Evolutionary conservation across 495 filamentous ascomycete species (phyloP).

Genomic region (Tirmania nivea): DNA sequence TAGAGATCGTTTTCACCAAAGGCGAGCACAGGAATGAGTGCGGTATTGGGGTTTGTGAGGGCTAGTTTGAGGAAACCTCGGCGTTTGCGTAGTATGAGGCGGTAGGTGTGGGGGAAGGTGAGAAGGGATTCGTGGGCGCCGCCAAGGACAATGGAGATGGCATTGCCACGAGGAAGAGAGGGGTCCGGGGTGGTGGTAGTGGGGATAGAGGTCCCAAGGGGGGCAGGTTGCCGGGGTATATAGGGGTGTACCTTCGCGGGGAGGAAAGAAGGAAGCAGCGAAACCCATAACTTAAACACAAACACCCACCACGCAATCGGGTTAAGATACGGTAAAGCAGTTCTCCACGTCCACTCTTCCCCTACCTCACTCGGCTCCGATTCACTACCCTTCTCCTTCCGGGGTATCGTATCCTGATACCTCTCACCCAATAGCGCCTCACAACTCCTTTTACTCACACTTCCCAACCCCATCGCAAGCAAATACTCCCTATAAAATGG

Average conservation of each 20-base stretch:
- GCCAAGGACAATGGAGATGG: constrained; percentile 87
- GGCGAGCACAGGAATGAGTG: constrained; percentile 70
- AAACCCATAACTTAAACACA: no score
- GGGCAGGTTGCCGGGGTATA: background rate
- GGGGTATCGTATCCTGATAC: background rate
- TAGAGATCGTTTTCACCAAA: constrained; percentile 96
- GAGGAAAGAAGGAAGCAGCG: background rate
- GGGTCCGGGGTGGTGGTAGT: background rate
- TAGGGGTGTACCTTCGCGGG: background rate
- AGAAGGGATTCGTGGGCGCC: constrained; percentile 82
- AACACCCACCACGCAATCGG: no score
- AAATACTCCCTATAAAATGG: constrained; percentile 88
- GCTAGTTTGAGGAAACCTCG: constrained; percentile 70
- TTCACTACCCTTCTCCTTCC: no score
- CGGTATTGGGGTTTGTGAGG: constrained; percentile 34
- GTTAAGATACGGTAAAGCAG: no score
- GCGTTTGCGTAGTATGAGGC: constrained; percentile 34
- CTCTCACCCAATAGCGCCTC: constrained; percentile 44
- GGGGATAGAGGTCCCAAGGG: background rate
- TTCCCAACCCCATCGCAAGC: constrained; percentile 62
- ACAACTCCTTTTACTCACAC: constrained; percentile 77
- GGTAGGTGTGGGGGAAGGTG: constrained; percentile 40
- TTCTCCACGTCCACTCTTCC: no score
- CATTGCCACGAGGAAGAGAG: constrained; percentile 45
- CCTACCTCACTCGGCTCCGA: no score